Conservation (phyloP, 2,329 filamentous ascomycete genomes). For the Nothopassalora personata region DNA sequence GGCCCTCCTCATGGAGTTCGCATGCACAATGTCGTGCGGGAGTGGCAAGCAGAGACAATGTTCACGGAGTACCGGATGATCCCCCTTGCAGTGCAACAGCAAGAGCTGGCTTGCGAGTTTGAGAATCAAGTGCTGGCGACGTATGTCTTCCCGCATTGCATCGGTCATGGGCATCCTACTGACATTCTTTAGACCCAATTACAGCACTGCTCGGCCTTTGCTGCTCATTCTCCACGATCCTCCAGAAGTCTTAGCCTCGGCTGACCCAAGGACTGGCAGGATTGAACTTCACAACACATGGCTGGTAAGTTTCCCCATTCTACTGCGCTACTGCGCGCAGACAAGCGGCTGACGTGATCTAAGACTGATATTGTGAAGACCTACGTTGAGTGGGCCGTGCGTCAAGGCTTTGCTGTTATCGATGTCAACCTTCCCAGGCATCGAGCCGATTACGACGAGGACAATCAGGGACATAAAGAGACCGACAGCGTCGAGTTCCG, state of each 20-base stretch:
- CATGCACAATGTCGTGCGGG: conserved; percentile 73
- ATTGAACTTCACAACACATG: conserved; percentile 81
- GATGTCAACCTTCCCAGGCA: conserved; percentile 87
- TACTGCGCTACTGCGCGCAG: conserved; percentile 29
- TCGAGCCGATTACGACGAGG: conserved; percentile 52
- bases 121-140: conserved; percentile 31
- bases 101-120: conserved; percentile 38
- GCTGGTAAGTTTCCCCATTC: conserved; percentile 58
- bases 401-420: conserved; percentile 75
- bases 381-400: conserved; percentile 78
- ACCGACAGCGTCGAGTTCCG: conserved; percentile 45
- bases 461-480: conserved; percentile 35
- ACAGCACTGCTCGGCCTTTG: conserved; percentile 62
- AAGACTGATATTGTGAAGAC: conserved; percentile 75
- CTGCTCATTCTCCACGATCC: conserved; percentile 80
- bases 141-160: conserved; percentile 19
- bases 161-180: conserved; percentile 1
- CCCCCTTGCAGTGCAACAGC: conserved; percentile 71
- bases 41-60: conserved; percentile 67
- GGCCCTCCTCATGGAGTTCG: conserved; percentile 49
- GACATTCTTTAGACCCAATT: conserved; percentile 50
- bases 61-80: conserved; percentile 72
- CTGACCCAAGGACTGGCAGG: conserved; percentile 55
- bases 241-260: conserved; percentile 41
- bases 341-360: conserved; percentile 38